Base-by-base conservation (phyloP, 225 moss, liverwort and hornwort genomes). In the Climacium dendroides region DNA sequence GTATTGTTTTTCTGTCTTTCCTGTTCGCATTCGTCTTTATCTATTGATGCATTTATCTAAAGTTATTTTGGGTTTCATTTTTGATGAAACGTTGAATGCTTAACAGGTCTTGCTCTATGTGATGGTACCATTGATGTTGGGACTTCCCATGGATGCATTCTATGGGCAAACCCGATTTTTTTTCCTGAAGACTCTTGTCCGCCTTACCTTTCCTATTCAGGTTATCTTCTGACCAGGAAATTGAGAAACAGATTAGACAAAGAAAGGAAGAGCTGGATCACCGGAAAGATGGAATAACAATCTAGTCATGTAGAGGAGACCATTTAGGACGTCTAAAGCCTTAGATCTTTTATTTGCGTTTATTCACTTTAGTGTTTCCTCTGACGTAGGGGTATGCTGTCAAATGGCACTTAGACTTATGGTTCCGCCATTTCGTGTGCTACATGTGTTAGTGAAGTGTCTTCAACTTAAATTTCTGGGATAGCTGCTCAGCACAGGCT, bases 161-260 rank as follows among this genome's bases (percentile, higher is more conserved):
- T 93, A 94, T 81, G 90, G 94, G 78, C 91, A 96, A 53, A 97
- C 98, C 41, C 94, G 98, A 79, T 95, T 95, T 76, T 98, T 96
- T 90, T 98, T 98, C 85, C 59, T 98, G 90, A 96, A 79, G 85
- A 98, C 96, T 76, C 90, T 97, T 88, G 89, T 92, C 23, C 94
- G 97, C 62, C 94, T 98, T 86, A 92, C 95, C 55, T 93, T 98
- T 82, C 98, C 98, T 81, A 83, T 98, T 82, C 96, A 98, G 98
- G 98, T 98, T 90, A 92, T 92, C 76, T 65, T 88, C 78, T 66
- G 75, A 83, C 83, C 60, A 79, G 53, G 73, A 64, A 73, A 60
- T 53, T 58, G 81, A 74, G 73, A 76, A 75, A 80, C 19, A 65
- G 67, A 82, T 65, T 69, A 54, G 43, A 59, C 47, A 82, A 61